Conservation (phyloP, 495 filamentous ascomycete species). For the Podospora pseudopauciseta region DNA sequence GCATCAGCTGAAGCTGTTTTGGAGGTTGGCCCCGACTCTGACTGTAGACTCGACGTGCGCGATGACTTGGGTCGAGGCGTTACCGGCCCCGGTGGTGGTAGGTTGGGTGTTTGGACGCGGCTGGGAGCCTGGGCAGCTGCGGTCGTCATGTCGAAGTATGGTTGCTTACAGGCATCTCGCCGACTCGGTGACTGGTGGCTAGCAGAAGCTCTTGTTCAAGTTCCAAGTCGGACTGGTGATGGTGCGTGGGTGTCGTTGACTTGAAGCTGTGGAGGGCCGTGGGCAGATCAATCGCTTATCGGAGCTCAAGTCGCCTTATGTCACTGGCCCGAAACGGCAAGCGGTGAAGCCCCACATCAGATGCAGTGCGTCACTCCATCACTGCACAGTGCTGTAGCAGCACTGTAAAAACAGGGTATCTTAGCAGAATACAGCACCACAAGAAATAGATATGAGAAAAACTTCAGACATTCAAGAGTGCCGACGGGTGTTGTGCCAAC, state of each 20-base stretch:
- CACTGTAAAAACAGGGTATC: not conserved
- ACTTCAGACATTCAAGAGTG: too few species aligned
- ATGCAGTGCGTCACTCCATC: not conserved
- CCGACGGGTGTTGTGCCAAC: too few species aligned
- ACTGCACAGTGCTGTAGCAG: not conserved
- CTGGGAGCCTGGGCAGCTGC: slow-evolving; percentile 23
- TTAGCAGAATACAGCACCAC: too few species aligned
- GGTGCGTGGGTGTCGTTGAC: not conserved
- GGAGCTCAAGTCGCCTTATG: slow-evolving; percentile 7
- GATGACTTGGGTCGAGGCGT: slow-evolving; percentile 14
- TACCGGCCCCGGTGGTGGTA: slow-evolving; percentile 1
- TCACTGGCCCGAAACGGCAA: slow-evolving; percentile 22
- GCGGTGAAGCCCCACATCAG: slow-evolving; percentile 20
- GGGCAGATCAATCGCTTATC: slow-evolving; percentile 19
- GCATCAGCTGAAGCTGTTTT: slow-evolving; percentile 8
- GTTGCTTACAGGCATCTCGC: not conserved
- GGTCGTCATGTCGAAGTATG: slow-evolving; percentile 23
- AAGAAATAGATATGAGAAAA: too few species aligned
- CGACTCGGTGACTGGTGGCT: slow-evolving; percentile 1
- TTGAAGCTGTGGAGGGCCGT: slow-evolving; percentile 6
- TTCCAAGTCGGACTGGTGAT: not conserved
- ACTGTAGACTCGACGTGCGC: slow-evolving; percentile 17
- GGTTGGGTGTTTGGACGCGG: slow-evolving; percentile 29
- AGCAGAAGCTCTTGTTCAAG: slow-evolving; percentile 8
- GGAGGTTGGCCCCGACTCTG: slow-evolving; percentile 12